These are phyloP conservation scores for barley (Hordeum vulgare) DNA, from an alignment of 176 grass and related monocot genomes.

Conservation along the genomic window DNA sequence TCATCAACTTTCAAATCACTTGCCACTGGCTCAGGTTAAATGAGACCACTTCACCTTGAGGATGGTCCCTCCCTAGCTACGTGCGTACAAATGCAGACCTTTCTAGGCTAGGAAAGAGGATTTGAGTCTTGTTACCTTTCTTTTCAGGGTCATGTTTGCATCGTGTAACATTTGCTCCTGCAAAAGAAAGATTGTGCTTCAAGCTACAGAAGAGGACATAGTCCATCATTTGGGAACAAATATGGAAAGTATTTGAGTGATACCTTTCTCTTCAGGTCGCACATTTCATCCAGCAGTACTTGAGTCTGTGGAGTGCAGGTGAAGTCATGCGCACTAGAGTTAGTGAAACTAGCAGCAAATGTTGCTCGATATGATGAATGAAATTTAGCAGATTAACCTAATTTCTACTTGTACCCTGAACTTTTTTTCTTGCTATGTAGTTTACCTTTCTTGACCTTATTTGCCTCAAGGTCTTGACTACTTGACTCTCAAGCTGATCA, in stretches of 20 bases:
- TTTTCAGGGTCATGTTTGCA: conserved; percentile 57
- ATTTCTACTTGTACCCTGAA: neutral
- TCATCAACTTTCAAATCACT: neutral
- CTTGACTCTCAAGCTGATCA: conserved; percentile 69
- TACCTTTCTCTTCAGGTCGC: conserved; percentile 67
- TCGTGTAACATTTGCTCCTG: conserved; percentile 68
- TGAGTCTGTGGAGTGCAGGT: conserved; percentile 45
- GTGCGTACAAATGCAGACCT: neutral
- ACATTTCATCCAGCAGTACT: conserved; percentile 53
- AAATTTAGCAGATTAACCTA: neutral
- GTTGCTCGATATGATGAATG: neutral
- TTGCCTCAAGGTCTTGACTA: conserved; percentile 61
- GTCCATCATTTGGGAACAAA: neutral
- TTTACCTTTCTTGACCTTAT: conserved; percentile 85
- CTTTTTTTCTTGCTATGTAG: neutral
- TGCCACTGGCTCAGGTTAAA: neutral
- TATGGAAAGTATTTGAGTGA: neutral
- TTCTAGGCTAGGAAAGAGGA: neutral
- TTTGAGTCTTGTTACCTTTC: conserved; percentile 39
- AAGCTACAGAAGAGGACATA: neutral
- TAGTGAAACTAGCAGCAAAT: neutral
- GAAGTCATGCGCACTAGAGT: neutral
- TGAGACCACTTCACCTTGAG: neutral
- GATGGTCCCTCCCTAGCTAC: conserved; percentile 21
- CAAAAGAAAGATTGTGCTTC: conserved; percentile 7